Conservation (phyloP, 495 filamentous ascomycete genomes). For the Penicillium taxi region DNA sequence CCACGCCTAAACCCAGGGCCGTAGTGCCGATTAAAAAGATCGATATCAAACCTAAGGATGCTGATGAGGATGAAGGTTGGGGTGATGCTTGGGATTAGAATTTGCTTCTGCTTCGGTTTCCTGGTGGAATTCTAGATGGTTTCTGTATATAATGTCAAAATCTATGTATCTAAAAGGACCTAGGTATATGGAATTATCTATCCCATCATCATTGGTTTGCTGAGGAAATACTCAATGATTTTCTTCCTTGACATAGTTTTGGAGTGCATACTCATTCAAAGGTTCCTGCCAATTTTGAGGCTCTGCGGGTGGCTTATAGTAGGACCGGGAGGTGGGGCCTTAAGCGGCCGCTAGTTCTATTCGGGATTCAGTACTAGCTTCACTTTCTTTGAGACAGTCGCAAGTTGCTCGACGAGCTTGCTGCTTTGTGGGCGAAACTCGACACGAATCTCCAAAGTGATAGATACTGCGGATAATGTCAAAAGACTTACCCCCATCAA, state of each 20-base stretch:
- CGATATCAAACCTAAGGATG: conserved; percentile 44
- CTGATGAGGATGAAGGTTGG: conserved; percentile 46
- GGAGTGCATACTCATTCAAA: neutral
- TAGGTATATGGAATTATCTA: neutral
- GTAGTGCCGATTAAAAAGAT: conserved; percentile 38
- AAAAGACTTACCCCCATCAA: no score
- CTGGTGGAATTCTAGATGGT: neutral
- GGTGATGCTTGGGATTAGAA: conserved; percentile 48
- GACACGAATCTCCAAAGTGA: no score
- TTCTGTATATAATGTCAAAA: neutral
- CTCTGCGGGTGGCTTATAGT: no score
- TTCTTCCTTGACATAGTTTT: conserved; percentile 1
- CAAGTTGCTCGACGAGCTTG: no score
- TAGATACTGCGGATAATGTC: no score
- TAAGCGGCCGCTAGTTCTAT: no score
- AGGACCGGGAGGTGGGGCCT: no score
- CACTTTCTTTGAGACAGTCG: no score
- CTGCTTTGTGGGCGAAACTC: no score
- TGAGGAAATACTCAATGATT: neutral
- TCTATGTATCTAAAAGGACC: conserved; percentile 2
- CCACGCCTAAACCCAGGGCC: conserved; percentile 35
- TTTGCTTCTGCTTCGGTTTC: neutral
- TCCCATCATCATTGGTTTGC: neutral
- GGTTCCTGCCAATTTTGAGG: no score
- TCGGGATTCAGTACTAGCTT: no score